phyloP scores from a whole-genome alignment of 2,329 filamentous ascomycete species.

The Trichoderma polysporum region DNA sequence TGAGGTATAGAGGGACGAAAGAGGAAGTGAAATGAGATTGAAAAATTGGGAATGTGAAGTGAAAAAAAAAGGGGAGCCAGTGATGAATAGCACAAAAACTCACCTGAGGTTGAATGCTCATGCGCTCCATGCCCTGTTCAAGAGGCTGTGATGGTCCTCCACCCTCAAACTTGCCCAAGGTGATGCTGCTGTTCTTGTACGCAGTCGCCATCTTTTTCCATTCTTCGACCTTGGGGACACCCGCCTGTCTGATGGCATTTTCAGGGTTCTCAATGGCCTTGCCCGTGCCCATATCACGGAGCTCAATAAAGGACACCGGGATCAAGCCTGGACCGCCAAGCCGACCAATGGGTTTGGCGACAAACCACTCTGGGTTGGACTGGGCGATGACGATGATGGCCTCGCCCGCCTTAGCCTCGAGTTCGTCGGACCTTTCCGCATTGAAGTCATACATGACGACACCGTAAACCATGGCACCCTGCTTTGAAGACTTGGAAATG shows the following conservation, averaged over 20 bases:
- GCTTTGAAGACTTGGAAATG: constrained; percentile 52
- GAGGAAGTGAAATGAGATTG: neutral
- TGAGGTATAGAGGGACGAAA: neutral
- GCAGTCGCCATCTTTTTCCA: constrained; percentile 99
- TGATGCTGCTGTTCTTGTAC: constrained; percentile 99
- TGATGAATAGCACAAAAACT: constrained; percentile 18
- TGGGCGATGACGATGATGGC: constrained; percentile 98
- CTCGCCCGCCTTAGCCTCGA: constrained; percentile 92
- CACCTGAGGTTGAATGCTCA: constrained; percentile 62
- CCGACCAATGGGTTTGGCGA: constrained; percentile 96
- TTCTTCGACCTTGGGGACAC: constrained; percentile 92
- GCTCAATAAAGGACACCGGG: constrained; percentile 94
- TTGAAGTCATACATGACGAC: constrained; percentile 97
- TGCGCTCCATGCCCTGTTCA: constrained; percentile 70
- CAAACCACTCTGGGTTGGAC: constrained; percentile 98
- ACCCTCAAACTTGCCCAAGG: constrained; percentile 82
- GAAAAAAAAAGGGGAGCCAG: neutral
- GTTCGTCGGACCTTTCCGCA: constrained; percentile 90
- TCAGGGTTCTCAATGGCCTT: constrained; percentile 77
- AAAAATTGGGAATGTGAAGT: neutral
- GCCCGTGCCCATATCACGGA: constrained; percentile 88
- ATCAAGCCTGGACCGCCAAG: constrained; percentile 95
- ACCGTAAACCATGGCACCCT: constrained; percentile 89
- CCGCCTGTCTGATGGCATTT: constrained; percentile 82
- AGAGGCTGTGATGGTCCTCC: constrained; percentile 51